phyloP scores from a whole-genome alignment of 805 yeast genomes.

The Danielia reshetovae region DNA sequence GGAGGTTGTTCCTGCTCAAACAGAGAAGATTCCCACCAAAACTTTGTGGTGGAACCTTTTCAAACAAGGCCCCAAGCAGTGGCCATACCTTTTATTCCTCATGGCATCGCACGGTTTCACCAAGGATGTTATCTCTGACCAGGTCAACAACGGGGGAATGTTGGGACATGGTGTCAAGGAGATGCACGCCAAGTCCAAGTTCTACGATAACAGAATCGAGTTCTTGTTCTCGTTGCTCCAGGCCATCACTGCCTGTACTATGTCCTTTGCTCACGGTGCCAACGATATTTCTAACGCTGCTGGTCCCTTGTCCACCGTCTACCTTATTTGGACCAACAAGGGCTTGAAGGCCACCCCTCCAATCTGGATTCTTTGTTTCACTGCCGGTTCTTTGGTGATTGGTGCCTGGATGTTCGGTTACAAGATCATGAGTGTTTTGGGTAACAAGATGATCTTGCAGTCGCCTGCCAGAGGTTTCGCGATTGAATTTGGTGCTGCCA shows the following conservation, averaged over 20 bases:
- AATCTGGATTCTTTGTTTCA: conserved; percentile 64
- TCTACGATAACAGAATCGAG: conserved; percentile 68
- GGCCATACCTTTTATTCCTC: conserved; percentile 52
- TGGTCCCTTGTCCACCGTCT: conserved; percentile 69
- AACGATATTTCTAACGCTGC: conserved; percentile 77
- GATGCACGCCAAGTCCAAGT: conserved; percentile 57
- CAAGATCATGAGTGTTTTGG: conserved; percentile 64
- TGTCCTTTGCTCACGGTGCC: conserved; percentile 82
- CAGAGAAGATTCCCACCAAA: conserved; percentile 24
- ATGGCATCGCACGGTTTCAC: conserved; percentile 56
- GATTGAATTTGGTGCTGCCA: conserved; percentile 74
- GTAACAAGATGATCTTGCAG: conserved; percentile 70
- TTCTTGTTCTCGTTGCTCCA: conserved; percentile 65
- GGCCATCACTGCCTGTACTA: conserved; percentile 69
- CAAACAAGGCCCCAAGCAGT: conserved; percentile 45
- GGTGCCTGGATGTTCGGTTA: conserved; percentile 74
- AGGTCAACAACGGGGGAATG: conserved; percentile 34
- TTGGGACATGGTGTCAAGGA: conserved; percentile 45
- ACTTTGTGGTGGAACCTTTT: conserved; percentile 39
- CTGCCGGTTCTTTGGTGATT: conserved; percentile 62
- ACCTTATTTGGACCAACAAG: conserved; percentile 56
- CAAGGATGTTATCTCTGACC: conserved; percentile 56
- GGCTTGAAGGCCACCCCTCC: conserved; percentile 58
- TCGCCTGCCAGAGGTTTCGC: conserved; percentile 77
- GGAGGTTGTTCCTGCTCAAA: conserved; percentile 14